Conservation (phyloP, 345 rosid species). For the Schrenkiella parvula region DNA sequence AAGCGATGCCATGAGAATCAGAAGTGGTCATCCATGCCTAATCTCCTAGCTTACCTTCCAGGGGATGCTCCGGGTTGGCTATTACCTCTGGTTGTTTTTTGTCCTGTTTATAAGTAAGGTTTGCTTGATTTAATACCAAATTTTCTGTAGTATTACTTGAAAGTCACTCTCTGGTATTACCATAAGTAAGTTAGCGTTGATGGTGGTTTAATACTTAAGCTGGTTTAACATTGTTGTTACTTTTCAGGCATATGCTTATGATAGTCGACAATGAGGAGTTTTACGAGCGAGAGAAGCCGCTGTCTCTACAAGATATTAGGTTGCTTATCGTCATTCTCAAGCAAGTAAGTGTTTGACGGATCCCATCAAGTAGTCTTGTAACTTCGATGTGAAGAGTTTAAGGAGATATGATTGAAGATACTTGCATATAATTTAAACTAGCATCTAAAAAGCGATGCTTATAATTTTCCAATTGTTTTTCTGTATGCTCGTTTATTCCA, state of each 20-base stretch:
- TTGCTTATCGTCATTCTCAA: conserved; percentile 72
- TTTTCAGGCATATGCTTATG: conserved; percentile 94
- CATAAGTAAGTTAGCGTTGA: conserved; percentile 8
- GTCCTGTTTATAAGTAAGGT: conserved; percentile 96
- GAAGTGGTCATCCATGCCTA: conserved; percentile 72
- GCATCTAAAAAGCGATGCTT: neutral
- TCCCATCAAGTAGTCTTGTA: neutral
- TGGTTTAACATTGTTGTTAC: conserved; percentile 24
- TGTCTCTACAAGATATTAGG: conserved; percentile 72
- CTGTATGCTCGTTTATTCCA: conserved; percentile 25
- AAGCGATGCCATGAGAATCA: conserved; percentile 81
- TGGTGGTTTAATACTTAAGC: neutral
- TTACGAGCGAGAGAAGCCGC: conserved; percentile 90
- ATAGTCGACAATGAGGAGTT: conserved; percentile 96
- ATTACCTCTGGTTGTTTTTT: conserved; percentile 84
- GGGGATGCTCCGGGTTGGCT: conserved; percentile 97
- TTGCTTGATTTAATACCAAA: conserved; percentile 15
- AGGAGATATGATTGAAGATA: conserved; percentile 11
- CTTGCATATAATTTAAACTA: neutral
- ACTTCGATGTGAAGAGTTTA: conserved; percentile 12
- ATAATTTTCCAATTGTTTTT: neutral
- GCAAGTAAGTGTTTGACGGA: conserved; percentile 48
- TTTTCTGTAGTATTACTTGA: neutral
- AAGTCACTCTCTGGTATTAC: neutral
- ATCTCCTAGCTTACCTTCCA: conserved; percentile 53